Evolutionary conservation across 1,284 basidiomycete species (phyloP).

Genomic region (Schizophyllum commune): DNA sequence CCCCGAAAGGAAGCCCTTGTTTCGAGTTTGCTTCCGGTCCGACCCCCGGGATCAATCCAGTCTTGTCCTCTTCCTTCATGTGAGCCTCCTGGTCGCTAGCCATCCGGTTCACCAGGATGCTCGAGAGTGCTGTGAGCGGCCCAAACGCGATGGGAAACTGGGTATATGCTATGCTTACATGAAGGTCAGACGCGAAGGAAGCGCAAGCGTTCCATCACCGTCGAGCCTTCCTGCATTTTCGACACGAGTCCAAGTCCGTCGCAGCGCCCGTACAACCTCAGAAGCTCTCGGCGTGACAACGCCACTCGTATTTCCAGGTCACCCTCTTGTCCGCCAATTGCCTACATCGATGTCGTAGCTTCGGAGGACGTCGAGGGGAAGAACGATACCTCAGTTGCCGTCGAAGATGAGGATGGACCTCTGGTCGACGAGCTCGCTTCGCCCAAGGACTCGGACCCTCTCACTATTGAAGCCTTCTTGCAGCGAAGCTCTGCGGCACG

Average conservation of each 20-base stretch:
- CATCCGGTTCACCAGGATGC: no score
- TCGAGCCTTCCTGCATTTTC: not conserved
- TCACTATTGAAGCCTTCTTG: not conserved
- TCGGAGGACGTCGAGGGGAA: not conserved
- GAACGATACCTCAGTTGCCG: not conserved
- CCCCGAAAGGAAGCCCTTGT: no score
- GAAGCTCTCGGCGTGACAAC: not conserved
- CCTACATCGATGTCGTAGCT: not conserved
- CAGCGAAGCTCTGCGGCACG: not conserved
- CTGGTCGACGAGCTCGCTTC: not conserved
- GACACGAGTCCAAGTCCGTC: not conserved
- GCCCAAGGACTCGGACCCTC: not conserved
- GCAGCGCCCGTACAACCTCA: not conserved
- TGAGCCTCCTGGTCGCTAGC: no score
- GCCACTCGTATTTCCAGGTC: not conserved
- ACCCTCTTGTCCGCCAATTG: not conserved
- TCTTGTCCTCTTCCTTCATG: no score
- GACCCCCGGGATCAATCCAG: no score
- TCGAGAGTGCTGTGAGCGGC: no score
- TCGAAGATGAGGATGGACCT: no score
- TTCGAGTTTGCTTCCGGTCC: no score
- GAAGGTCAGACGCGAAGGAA: not conserved
- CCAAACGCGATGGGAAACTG: no score
- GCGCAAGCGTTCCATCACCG: not conserved
- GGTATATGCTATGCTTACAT: no score